A percentile compares a stretch with the other conserved stretches of the same genome.
These are phyloP conservation scores for Buddleja alternifolia DNA, from an alignment of 257 asterid species.

Conservation along the genomic window DNA sequence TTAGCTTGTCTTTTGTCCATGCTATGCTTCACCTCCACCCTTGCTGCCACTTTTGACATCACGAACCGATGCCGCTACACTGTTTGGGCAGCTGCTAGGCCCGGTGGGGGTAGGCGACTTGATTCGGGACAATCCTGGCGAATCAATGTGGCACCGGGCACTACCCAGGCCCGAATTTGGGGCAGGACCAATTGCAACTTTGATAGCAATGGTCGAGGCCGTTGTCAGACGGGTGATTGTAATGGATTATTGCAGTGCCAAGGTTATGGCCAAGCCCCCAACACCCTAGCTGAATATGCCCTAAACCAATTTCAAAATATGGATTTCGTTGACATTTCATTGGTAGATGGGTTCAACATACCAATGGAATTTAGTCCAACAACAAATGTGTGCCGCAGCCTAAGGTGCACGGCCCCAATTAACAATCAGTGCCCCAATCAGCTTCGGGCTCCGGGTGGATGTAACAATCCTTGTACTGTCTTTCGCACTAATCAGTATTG, in stretches of 20 bases:
- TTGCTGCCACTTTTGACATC: constrained; percentile 39
- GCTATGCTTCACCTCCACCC: constrained; percentile 23
- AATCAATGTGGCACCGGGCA: constrained; percentile 39
- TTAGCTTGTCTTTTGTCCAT: too few relatives aligned
- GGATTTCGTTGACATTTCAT: constrained; percentile 64
- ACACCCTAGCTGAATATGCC: constrained; percentile 61
- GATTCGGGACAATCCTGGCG: constrained; percentile 45
- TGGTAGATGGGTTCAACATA: constrained; percentile 68
- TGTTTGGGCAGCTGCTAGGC: constrained; percentile 53
- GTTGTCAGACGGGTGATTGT: constrained; percentile 60
- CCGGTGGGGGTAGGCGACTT: constrained; percentile 55
- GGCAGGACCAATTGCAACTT: constrained; percentile 46
- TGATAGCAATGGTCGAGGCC: constrained; percentile 39
- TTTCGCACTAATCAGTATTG: constrained; percentile 41
- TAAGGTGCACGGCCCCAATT: constrained; percentile 44
- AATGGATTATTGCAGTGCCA: constrained; percentile 42
- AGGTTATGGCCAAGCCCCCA: constrained; percentile 54
- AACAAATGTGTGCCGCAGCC: constrained; percentile 36
- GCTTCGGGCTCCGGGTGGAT: constrained; percentile 45
- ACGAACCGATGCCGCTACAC: constrained; percentile 52
- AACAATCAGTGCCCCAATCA: constrained; percentile 49
- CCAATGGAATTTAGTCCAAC: constrained; percentile 47
- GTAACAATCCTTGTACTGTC: constrained; percentile 56
- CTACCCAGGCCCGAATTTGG: constrained; percentile 41
- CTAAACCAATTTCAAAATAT: constrained; percentile 44